phyloP scores from a whole-genome alignment of 805 yeast species.

The Starmerella roubikii region DNA sequence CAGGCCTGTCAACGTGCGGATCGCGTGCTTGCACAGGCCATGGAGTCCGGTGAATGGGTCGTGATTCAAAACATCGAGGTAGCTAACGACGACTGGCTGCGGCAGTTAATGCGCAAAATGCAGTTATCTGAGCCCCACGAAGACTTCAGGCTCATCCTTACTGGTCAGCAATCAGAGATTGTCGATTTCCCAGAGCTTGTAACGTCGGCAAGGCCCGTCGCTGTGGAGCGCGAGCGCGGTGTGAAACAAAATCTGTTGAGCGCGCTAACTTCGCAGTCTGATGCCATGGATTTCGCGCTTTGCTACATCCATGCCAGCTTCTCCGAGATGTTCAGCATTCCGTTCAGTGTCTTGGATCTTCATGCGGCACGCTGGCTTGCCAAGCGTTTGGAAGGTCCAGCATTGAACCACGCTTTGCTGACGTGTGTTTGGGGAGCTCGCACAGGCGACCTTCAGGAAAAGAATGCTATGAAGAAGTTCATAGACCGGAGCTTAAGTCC shows the following conservation, averaged over 20 bases:
- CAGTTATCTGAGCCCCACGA: constrained; percentile 24
- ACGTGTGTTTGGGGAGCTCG: constrained; percentile 47
- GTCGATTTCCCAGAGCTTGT: constrained; percentile 44
- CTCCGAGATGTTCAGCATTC: constrained; percentile 2
- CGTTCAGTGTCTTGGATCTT: constrained; percentile 3
- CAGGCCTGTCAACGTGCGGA: constrained; percentile 35
- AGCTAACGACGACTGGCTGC: constrained; percentile 47
- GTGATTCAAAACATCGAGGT: constrained; percentile 70
- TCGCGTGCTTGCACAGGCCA: constrained; percentile 70
- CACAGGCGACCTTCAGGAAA: constrained; percentile 21
- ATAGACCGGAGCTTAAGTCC: not conserved
- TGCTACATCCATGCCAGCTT: constrained; percentile 13
- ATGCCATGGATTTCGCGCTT: not conserved
- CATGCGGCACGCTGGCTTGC: constrained; percentile 8
- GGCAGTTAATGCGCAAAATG: constrained; percentile 32
- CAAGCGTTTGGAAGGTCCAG: not conserved
- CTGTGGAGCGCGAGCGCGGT: constrained; percentile 52
- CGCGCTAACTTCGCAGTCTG: not conserved
- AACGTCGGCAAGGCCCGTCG: constrained; percentile 39
- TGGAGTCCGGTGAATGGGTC: constrained; percentile 67
- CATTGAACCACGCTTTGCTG: constrained; percentile 35
- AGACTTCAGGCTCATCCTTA: constrained; percentile 47
- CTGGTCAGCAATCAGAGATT: constrained; percentile 39
- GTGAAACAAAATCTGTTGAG: not conserved
- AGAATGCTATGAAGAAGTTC: constrained; percentile 13